Conservation (phyloP, 495 filamentous ascomycete genomes). For the Letharia lupina region DNA sequence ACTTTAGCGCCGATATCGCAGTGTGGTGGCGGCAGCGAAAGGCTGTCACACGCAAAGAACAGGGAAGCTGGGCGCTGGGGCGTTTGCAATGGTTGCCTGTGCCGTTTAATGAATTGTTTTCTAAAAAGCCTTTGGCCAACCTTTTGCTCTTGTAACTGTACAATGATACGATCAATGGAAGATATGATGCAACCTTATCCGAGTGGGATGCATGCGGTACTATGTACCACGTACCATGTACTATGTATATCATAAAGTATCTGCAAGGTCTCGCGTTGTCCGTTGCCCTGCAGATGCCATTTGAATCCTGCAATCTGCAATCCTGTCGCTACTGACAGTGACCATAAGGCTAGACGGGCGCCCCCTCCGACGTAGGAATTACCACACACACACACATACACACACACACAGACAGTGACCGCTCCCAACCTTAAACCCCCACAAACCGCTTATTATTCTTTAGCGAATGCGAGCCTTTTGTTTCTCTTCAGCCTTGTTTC, state of each 20-base stretch:
- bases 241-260: background rate
- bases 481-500: background rate
- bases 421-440: background rate
- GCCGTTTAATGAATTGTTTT: background rate
- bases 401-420: background rate
- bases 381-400: too few relatives aligned
- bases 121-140: background rate
- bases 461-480: too few relatives aligned
- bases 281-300: background rate
- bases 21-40: background rate
- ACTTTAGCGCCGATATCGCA: conserved; percentile 4
- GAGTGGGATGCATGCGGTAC: background rate
- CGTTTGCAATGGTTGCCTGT: conserved; percentile 5
- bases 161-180: background rate
- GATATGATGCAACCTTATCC: background rate
- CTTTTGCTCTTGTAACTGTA: background rate
- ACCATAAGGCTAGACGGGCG: too few relatives aligned
- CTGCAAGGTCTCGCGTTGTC: background rate
- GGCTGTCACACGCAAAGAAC: conserved; percentile 1
- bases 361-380: too few relatives aligned
- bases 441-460: too few relatives aligned
- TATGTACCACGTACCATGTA: background rate
- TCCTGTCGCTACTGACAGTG: too few relatives aligned
- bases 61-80: conserved; percentile 7
- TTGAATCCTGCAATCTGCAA: background rate